Percentiles rank a stretch among this genome's conserved stretches.
phyloP scores from a whole-genome alignment of 345 rosid species.

The Pistacia vera region DNA sequence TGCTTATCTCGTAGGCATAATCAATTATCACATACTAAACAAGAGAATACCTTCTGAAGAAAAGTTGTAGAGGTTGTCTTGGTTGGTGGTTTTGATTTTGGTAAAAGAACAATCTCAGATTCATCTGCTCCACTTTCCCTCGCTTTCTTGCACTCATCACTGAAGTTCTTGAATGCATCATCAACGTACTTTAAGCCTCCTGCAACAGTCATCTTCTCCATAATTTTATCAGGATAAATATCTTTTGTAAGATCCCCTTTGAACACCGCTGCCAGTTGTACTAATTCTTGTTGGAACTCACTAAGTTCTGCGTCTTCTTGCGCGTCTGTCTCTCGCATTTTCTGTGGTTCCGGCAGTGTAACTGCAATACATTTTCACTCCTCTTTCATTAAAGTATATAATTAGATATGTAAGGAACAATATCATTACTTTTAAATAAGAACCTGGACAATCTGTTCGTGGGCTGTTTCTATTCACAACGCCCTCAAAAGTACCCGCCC shows the following conservation, averaged over 20 bases:
- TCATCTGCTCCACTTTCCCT: conserved; percentile 45
- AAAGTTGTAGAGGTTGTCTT: conserved; percentile 19
- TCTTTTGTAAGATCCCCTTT: conserved; percentile 60
- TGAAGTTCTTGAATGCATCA: conserved; percentile 44
- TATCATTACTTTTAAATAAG: not conserved
- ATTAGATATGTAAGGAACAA: too few species aligned
- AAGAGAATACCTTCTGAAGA: conserved; percentile 37
- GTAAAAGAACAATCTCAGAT: conserved; percentile 25
- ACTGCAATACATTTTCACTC: conserved; percentile 28
- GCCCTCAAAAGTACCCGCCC: conserved; percentile 82
- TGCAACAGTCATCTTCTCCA: conserved; percentile 58
- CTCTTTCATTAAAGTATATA: too few species aligned
- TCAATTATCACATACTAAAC: conserved; percentile 47
- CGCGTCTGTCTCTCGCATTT: conserved; percentile 37
- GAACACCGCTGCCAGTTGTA: conserved; percentile 59
- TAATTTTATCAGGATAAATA: conserved; percentile 48
- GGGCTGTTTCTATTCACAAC: conserved; percentile 60
- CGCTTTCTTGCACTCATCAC: conserved; percentile 44
- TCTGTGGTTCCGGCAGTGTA: conserved; percentile 47
- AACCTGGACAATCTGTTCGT: conserved; percentile 83
- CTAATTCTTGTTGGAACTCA: conserved; percentile 73
- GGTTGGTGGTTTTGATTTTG: not conserved
- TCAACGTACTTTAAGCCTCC: conserved; percentile 54
- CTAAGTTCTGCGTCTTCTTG: conserved; percentile 51
- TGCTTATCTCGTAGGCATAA: too few species aligned